A percentile compares a stretch with the other conserved stretches of the same genome.
phyloP scores from a whole-genome alignment of 441 rosid species.

The Metrosideros polymorpha region DNA sequence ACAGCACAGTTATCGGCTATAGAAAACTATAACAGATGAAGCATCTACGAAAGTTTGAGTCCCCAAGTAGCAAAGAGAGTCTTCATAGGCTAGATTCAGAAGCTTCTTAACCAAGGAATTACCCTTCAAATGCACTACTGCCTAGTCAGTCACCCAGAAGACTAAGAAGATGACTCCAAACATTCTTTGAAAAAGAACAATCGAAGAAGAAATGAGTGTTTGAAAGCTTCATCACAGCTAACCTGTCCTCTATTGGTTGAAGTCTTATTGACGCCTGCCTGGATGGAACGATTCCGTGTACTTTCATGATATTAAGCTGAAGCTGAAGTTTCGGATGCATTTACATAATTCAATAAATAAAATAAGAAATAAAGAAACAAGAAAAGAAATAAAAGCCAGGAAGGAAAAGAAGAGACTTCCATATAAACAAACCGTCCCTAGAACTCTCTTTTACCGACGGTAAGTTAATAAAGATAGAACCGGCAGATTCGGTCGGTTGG shows the following conservation, averaged over 20 bases:
- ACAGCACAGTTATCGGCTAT: background rate
- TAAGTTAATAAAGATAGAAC: background rate
- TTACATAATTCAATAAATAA: background rate
- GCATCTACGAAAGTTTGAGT: background rate
- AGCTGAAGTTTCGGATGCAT: background rate
- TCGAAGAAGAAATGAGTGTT: background rate
- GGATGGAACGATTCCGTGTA: background rate
- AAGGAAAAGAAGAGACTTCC: background rate
- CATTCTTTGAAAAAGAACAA: background rate
- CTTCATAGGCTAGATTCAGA: background rate
- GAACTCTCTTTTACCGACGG: background rate
- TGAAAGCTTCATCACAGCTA: background rate
- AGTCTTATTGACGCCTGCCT: background rate
- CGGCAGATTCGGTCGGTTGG: background rate
- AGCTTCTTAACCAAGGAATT: background rate
- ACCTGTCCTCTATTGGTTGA: background rate
- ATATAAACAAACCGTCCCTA: background rate
- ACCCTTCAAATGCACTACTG: background rate
- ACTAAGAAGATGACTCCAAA: background rate
- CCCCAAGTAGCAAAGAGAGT: background rate
- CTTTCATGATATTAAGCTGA: background rate
- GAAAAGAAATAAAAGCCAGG: background rate
- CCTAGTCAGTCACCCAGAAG: background rate
- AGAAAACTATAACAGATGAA: background rate
- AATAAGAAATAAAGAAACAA: background rate